A percentile compares a stretch with the other conserved stretches of the same genome.
Evolutionary conservation across 1,139 yeast species (phyloP).

Genomic region (Wickerhamomyces sp.): DNA sequence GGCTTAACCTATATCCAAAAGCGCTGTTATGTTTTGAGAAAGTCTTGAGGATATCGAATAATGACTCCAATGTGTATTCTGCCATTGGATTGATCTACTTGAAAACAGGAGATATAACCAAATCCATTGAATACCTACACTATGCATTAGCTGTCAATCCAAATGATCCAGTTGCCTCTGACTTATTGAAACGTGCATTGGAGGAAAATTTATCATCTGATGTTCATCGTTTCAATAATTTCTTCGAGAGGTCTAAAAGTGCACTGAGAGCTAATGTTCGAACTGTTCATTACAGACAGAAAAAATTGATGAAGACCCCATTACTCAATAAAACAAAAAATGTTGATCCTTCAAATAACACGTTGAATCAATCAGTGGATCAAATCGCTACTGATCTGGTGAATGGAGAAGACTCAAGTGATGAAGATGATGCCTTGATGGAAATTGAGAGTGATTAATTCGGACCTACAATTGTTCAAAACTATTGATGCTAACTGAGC

Average conservation of each 20-base stretch:
- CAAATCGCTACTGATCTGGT: conserved; percentile 33
- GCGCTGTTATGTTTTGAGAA: conserved; percentile 74
- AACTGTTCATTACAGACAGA: conserved; percentile 12
- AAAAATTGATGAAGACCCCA: conserved; percentile 22
- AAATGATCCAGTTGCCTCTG: conserved; percentile 79
- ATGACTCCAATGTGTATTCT: conserved; percentile 71
- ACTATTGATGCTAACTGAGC: too few relatives aligned
- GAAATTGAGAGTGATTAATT: conserved; percentile 49
- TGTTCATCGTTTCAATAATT: conserved; percentile 6
- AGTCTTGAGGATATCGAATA: conserved; percentile 64
- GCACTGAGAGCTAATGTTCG: conserved; percentile 7
- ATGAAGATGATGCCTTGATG: conserved; percentile 57
- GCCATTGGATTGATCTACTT: conserved; percentile 82
- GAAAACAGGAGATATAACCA: conserved; percentile 56
- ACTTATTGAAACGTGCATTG: conserved; percentile 73
- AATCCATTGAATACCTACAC: conserved; percentile 75
- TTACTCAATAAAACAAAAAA: conserved; percentile 23
- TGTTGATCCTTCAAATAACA: conserved; percentile 9
- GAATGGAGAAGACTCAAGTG: conserved; percentile 52
- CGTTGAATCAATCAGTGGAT: conserved; percentile 20
- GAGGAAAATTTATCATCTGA: conserved; percentile 45
- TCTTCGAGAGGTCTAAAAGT: conserved; percentile 13
- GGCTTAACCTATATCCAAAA: conserved; percentile 55
- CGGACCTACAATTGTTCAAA: too few relatives aligned
- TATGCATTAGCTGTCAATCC: conserved; percentile 78